Conservation (phyloP, 2,329 filamentous ascomycete genomes). For the Aspergillus ibericus region DNA sequence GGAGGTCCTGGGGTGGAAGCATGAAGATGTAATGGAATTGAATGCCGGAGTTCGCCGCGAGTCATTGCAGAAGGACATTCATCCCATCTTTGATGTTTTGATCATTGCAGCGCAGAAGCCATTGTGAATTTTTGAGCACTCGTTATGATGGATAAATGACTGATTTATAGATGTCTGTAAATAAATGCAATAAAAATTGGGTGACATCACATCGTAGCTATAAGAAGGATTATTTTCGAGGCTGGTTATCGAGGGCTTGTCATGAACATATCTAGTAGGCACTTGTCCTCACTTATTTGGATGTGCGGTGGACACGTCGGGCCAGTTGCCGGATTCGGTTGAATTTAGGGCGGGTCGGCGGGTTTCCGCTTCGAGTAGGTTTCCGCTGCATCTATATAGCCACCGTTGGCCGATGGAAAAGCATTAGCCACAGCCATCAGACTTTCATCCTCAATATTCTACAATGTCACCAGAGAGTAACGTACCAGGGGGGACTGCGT, state of each 20-base stretch:
- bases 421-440: too few species aligned
- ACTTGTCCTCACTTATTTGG: not conserved
- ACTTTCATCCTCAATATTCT: not conserved
- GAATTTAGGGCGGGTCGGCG: not conserved
- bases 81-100: constrained; percentile 18
- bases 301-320: not conserved
- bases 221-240: too few species aligned
- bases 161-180: not conserved
- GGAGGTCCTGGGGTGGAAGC: constrained; percentile 16
- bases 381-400: not conserved
- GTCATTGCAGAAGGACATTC: constrained; percentile 11
- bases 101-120: constrained; percentile 16
- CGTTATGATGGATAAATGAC: not conserved
- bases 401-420: not conserved
- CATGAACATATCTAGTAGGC: too few species aligned
- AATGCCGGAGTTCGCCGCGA: constrained; percentile 17
- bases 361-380: not conserved
- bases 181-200: not conserved
- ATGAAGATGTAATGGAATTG: constrained; percentile 11
- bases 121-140: not conserved
- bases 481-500: not conserved
- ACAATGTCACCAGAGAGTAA: not conserved
- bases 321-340: not conserved
- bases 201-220: too few species aligned
- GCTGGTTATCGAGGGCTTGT: too few species aligned